Conservation (phyloP, 2,329 filamentous ascomycete genomes). For the Aspergillus sp. region DNA sequence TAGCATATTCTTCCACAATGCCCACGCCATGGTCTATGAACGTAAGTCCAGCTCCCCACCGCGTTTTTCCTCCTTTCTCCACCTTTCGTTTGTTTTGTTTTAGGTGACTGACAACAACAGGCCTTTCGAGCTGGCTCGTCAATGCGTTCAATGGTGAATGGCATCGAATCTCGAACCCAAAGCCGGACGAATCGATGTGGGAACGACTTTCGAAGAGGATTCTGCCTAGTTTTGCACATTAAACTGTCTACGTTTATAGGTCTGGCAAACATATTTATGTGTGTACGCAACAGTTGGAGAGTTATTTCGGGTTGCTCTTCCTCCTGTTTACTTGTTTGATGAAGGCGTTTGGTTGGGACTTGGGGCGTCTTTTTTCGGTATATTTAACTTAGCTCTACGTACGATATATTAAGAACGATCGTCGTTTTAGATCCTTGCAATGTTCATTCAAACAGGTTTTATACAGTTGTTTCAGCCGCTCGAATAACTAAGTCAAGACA, state of each 20-base stretch:
- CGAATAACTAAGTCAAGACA: not conserved
- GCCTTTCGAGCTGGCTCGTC: conserved; percentile 75
- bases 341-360: not conserved
- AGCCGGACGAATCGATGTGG: conserved; percentile 42
- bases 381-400: too few relatives aligned
- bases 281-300: not conserved
- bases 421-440: not conserved
- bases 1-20: conserved; percentile 91
- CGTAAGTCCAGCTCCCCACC: conserved; percentile 58
- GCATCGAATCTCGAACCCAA: conserved; percentile 60
- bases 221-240: conserved; percentile 11
- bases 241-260: not conserved
- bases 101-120: conserved; percentile 13
- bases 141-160: conserved; percentile 98
- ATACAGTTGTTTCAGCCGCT: too few relatives aligned
- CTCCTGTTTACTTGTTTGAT: not conserved
- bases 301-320: not conserved
- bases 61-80: too few relatives aligned
- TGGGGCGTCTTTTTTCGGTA: not conserved
- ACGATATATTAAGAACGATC: too few relatives aligned
- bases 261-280: not conserved
- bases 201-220: conserved; percentile 21
- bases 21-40: conserved; percentile 86
- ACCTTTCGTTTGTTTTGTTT: too few relatives aligned
- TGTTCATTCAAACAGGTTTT: not conserved